These are phyloP conservation scores for Lycium barbarum DNA, from an alignment of 257 asterid species.

Conservation along the genomic window DNA sequence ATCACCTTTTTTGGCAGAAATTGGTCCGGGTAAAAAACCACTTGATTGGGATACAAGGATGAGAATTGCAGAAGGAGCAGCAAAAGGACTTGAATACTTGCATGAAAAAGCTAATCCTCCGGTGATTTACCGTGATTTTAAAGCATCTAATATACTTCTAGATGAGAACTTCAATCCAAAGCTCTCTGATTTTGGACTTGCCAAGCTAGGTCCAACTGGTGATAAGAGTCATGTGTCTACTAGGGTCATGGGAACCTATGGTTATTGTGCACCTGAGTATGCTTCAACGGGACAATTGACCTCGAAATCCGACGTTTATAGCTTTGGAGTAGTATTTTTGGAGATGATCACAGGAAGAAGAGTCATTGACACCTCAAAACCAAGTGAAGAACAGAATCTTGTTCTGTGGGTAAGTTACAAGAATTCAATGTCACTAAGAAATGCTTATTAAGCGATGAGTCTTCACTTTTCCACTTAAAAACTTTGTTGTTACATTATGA, in stretches of 20 bases:
- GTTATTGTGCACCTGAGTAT: constrained; percentile 73
- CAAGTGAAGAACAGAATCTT: constrained; percentile 53
- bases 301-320: constrained; percentile 61
- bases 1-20: constrained; percentile 31
- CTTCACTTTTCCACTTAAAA: not conserved
- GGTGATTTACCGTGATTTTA: constrained; percentile 63
- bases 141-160: constrained; percentile 67
- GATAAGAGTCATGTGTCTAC: constrained; percentile 47
- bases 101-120: constrained; percentile 66
- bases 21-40: constrained; percentile 34
- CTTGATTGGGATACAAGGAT: constrained; percentile 71
- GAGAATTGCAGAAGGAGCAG: constrained; percentile 64
- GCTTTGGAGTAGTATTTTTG: constrained; percentile 65
- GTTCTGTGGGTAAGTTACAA: constrained; percentile 54
- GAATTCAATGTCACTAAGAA: not conserved
- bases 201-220: constrained; percentile 57
- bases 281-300: constrained; percentile 51
- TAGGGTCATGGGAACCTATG: constrained; percentile 68
- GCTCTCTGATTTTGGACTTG: constrained; percentile 73
- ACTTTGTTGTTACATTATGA: not conserved
- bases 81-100: constrained; percentile 64
- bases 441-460: not conserved
- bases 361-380: constrained; percentile 57
- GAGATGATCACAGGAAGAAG: constrained; percentile 66
- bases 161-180: constrained; percentile 52